phyloP scores from a whole-genome alignment of 495 filamentous ascomycete genomes.

The Trichoderma reesei region DNA sequence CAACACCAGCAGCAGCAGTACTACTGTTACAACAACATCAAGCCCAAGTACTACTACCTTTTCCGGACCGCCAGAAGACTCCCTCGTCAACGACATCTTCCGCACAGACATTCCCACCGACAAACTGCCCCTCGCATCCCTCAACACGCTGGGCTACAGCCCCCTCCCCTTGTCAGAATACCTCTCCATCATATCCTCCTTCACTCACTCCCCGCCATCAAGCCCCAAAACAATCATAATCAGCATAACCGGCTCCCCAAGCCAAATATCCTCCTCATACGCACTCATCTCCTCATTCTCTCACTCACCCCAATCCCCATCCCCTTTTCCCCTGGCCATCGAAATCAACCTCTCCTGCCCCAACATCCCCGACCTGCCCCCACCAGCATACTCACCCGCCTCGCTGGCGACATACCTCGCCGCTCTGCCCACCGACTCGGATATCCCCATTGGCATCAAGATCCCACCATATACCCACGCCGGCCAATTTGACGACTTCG shows the following conservation, averaged over 20 bases:
- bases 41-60: not conserved
- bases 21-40: not conserved
- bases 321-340: constrained; percentile 38
- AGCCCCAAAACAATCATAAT: constrained; percentile 37
- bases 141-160: constrained; percentile 64
- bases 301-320: not conserved
- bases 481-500: constrained; percentile 46
- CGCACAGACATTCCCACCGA: not conserved
- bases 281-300: constrained; percentile 14
- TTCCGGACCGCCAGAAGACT: constrained; percentile 7
- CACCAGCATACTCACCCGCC: constrained; percentile 50
- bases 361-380: constrained; percentile 56
- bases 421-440: constrained; percentile 14
- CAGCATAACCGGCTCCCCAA: constrained; percentile 52
- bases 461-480: constrained; percentile 61
- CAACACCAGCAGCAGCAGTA: too few species aligned
- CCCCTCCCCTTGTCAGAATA: constrained; percentile 58
- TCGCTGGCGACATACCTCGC: constrained; percentile 40
- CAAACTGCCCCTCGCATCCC: constrained; percentile 38
- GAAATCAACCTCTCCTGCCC: constrained; percentile 69
- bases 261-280: constrained; percentile 41
- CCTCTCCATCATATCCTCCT: constrained; percentile 35
- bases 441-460: constrained; percentile 51
- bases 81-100: too few species aligned
- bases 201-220: too few species aligned